phyloP scores from a whole-genome alignment of 2,329 filamentous ascomycete species.

The Microascus cirrosus region DNA sequence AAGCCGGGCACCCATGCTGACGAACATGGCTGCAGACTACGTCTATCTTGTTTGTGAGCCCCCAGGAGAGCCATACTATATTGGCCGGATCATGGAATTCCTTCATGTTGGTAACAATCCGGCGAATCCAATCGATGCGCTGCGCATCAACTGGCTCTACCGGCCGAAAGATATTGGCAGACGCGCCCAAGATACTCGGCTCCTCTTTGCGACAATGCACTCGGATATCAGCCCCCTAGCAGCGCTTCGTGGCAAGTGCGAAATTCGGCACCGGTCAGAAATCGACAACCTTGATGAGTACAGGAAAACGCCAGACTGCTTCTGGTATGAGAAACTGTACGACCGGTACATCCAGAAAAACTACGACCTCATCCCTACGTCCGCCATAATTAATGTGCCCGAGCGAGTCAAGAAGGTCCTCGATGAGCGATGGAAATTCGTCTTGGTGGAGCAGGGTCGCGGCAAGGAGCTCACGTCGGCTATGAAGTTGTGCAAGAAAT shows the following conservation, averaged over 20 bases:
- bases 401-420: slow-evolving; percentile 90
- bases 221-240: slow-evolving; percentile 91
- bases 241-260: slow-evolving; percentile 85
- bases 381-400: slow-evolving; percentile 90
- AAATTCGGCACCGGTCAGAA: slow-evolving; percentile 79
- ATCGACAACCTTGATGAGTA: slow-evolving; percentile 75
- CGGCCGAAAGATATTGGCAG: slow-evolving; percentile 91
- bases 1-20: background rate
- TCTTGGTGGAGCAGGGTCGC: slow-evolving; percentile 85
- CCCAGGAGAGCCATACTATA: slow-evolving; percentile 93
- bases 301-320: slow-evolving; percentile 73
- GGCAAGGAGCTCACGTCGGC: slow-evolving; percentile 93
- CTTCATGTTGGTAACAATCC: slow-evolving; percentile 69
- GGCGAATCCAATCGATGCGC: slow-evolving; percentile 64
- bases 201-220: slow-evolving; percentile 96
- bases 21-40: slow-evolving; percentile 38
- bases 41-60: slow-evolving; percentile 97
- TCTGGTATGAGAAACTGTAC: slow-evolving; percentile 97
- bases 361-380: slow-evolving; percentile 91
- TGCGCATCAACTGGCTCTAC: slow-evolving; percentile 98
- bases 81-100: slow-evolving; percentile 98
- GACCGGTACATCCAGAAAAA: slow-evolving; percentile 97
- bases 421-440: slow-evolving; percentile 92
- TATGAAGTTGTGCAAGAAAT: slow-evolving; percentile 92
- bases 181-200: slow-evolving; percentile 79